Percentiles rank a stretch among this genome's conserved stretches.
phyloP scores from a whole-genome alignment of 2,329 filamentous ascomycete genomes.

The Paracorniculantispora psalliotae region DNA sequence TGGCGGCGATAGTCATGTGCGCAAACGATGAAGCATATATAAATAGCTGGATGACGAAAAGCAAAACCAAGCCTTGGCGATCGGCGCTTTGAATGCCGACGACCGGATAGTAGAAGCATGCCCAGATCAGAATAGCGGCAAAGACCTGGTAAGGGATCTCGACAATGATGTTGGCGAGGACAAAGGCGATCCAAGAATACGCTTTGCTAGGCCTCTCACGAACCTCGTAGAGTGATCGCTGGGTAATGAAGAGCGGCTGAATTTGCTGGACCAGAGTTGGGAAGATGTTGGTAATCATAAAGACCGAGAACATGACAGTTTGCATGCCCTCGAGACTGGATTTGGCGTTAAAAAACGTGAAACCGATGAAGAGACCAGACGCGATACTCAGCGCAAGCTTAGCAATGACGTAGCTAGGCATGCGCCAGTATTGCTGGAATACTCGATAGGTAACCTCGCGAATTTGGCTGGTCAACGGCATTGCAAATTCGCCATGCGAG shows the following conservation, averaged over 20 bases:
- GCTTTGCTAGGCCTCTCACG: conserved; percentile 69
- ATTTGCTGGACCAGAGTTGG: conserved; percentile 64
- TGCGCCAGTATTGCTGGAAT: conserved; percentile 82
- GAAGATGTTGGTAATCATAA: conserved; percentile 73
- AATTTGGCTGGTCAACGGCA: conserved; percentile 64
- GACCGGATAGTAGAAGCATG: conserved; percentile 64
- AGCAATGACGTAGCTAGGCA: conserved; percentile 70
- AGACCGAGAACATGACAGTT: conserved; percentile 69
- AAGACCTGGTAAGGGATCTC: conserved; percentile 68
- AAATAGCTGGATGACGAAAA: conserved; percentile 62
- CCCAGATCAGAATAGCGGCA: conserved; percentile 58
- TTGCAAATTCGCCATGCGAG: conserved; percentile 65
- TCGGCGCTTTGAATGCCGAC: conserved; percentile 43
- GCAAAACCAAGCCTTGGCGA: conserved; percentile 59
- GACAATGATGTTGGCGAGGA: conserved; percentile 65
- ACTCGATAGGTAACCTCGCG: conserved; percentile 60
- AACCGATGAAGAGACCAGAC: conserved; percentile 67
- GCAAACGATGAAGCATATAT: conserved; percentile 69
- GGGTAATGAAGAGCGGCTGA: conserved; percentile 71
- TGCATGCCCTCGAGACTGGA: conserved; percentile 64
- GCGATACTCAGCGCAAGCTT: conserved; percentile 59
- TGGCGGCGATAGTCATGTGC: conserved; percentile 66
- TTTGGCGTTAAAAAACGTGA: conserved; percentile 58
- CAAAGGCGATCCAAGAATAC: conserved; percentile 71
- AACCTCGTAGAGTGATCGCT: conserved; percentile 70